Percentiles rank a stretch among this genome's conserved stretches.
Conservation (phyloP, 2,329 filamentous ascomycete genomes). For the Aspergillus vadensis region DNA sequence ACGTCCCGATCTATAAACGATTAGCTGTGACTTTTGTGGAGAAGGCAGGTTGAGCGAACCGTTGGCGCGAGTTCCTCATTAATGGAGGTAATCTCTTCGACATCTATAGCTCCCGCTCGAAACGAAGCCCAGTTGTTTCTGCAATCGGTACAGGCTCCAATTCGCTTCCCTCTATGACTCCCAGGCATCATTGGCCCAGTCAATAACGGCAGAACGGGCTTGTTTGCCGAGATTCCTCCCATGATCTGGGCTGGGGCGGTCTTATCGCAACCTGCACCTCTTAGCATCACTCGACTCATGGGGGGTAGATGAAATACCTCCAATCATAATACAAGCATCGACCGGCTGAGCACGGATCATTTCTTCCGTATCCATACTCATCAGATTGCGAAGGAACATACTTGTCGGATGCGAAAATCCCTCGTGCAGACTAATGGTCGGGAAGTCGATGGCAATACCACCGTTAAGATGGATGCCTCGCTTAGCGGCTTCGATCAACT, state of each 20-base stretch:
- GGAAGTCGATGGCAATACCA: constrained; percentile 70
- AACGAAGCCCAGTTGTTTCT: constrained; percentile 72
- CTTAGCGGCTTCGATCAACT: constrained; percentile 70
- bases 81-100: constrained; percentile 69
- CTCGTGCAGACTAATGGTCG: constrained; percentile 72
- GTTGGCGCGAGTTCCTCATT: constrained; percentile 74
- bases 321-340: constrained; percentile 68
- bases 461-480: constrained; percentile 67
- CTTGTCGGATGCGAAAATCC: constrained; percentile 69
- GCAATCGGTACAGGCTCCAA: constrained; percentile 74
- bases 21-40: neutral
- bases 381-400: constrained; percentile 72
- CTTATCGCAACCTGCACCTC: constrained; percentile 65
- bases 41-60: constrained; percentile 40
- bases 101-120: constrained; percentile 66
- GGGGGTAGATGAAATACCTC: constrained; percentile 47
- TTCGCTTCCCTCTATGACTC: constrained; percentile 61
- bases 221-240: constrained; percentile 73
- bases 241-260: constrained; percentile 73
- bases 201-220: constrained; percentile 67
- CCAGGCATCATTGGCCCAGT: constrained; percentile 77
- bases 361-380: constrained; percentile 79
- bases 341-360: constrained; percentile 72
- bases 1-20: constrained; percentile 47
- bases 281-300: accelerated